Conservation (phyloP, 2,329 filamentous ascomycete genomes). For the Laburnicola sp. region DNA sequence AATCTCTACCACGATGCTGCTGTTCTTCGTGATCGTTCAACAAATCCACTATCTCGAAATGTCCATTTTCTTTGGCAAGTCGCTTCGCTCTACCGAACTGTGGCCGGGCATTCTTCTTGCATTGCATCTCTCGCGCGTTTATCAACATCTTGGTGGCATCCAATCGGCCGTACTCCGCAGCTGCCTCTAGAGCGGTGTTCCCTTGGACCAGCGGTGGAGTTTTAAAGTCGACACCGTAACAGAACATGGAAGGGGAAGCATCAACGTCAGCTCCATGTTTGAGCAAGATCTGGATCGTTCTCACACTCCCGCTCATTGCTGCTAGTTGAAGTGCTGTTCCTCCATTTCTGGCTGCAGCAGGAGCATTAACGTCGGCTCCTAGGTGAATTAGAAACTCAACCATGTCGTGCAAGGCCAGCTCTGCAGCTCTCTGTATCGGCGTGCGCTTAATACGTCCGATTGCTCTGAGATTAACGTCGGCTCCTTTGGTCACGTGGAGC, state of each 20-base stretch:
- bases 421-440: conserved; percentile 2
- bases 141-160: conserved; percentile 35
- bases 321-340: conserved; percentile 35
- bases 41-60: neutral
- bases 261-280: conserved; percentile 26
- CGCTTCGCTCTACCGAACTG: neutral
- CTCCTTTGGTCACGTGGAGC: neutral
- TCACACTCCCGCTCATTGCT: conserved; percentile 27
- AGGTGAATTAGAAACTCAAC: conserved; percentile 4
- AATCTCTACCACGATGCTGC: too few species aligned
- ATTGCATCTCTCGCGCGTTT: conserved; percentile 17
- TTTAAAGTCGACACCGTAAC: too few species aligned
- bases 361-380: conserved; percentile 6
- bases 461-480: conserved; percentile 1
- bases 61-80: neutral
- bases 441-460: neutral
- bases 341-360: conserved; percentile 8
- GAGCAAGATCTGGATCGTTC: conserved; percentile 22
- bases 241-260: conserved; percentile 9
- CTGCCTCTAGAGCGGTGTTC: conserved; percentile 32
- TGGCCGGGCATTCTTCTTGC: neutral
- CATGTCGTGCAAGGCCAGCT: neutral
- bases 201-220: conserved; percentile 18
- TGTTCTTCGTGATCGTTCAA: neutral
- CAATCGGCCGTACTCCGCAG: conserved; percentile 33